Percentiles rank a stretch among this genome's conserved stretches.
phyloP scores from a whole-genome alignment of 1,284 basidiomycete species.

The Pseudozyma tsukubaensis region DNA sequence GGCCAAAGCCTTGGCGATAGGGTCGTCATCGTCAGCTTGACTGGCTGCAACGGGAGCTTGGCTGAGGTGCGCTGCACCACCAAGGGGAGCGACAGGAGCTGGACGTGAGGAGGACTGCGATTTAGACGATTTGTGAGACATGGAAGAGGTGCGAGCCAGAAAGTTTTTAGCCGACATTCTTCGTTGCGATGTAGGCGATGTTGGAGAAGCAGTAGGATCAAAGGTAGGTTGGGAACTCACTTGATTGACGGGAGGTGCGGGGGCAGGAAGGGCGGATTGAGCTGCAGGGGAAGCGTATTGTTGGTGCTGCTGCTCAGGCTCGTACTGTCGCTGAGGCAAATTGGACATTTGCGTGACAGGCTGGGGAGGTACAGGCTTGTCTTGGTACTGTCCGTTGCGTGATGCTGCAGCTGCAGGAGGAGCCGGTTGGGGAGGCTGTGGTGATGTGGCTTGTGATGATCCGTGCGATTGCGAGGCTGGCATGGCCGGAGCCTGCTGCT shows the following conservation, averaged over 20 bases:
- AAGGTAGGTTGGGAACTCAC: slow-evolving; percentile 25
- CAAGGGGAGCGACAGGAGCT: slow-evolving; percentile 36
- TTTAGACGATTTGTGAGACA: slow-evolving; percentile 41
- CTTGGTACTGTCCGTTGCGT: slow-evolving; percentile 26
- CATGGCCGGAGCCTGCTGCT: slow-evolving; percentile 2
- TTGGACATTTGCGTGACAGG: slow-evolving; percentile 12
- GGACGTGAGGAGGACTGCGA: slow-evolving; percentile 31
- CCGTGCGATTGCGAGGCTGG: slow-evolving; percentile 21
- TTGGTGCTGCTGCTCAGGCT: slow-evolving; percentile 28
- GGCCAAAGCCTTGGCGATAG: slow-evolving; percentile 79
- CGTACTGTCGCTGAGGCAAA: slow-evolving; percentile 12
- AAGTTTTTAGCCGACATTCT: slow-evolving; percentile 59
- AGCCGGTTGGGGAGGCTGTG: slow-evolving; percentile 22
- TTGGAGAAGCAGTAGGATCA: slow-evolving; percentile 7
- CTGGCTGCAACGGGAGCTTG: slow-evolving; percentile 13
- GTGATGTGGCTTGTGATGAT: slow-evolving; percentile 11
- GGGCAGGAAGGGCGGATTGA: slow-evolving; percentile 6
- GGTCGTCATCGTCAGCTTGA: slow-evolving; percentile 74
- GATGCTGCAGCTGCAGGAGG: slow-evolving; percentile 12
- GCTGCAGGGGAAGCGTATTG: slow-evolving; percentile 7
- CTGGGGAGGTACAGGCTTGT: slow-evolving; percentile 41
- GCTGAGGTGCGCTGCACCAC: slow-evolving; percentile 9
- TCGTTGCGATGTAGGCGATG: slow-evolving; percentile 28
- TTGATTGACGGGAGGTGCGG: slow-evolving; percentile 24
- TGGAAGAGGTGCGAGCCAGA: slow-evolving; percentile 60